phyloP scores from a whole-genome alignment of 192 early-diverging fungal genomes.

The Radiomyces spectabilis region DNA sequence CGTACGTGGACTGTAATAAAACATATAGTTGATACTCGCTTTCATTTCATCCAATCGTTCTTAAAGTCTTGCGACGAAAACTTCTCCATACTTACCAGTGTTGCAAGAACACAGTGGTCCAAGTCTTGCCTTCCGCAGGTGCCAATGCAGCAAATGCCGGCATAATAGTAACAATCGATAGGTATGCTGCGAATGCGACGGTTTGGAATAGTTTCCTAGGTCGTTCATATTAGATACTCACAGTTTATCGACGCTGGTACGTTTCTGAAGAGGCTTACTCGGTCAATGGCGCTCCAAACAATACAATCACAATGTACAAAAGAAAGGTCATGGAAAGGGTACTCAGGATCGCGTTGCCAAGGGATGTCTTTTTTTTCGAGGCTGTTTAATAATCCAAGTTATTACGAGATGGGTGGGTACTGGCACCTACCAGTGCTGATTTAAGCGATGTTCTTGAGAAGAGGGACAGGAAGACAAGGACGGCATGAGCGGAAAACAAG shows the following conservation, averaged over 20 bases:
- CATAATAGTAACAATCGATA: slow-evolving; percentile 25
- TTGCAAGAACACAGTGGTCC: slow-evolving; percentile 23
- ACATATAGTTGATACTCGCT: background rate
- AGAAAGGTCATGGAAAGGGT: slow-evolving; percentile 8
- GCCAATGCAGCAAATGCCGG: slow-evolving; percentile 5
- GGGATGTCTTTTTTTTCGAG: background rate
- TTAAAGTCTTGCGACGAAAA: no score
- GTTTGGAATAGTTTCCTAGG: slow-evolving; percentile 24
- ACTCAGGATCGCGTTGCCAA: background rate
- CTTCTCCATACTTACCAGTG: slow-evolving; percentile 13
- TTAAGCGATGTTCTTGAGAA: background rate
- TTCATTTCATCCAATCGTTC: background rate
- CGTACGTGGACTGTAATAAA: slow-evolving; percentile 26
- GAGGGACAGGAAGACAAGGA: slow-evolving; percentile 3
- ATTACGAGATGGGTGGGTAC: background rate
- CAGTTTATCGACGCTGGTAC: no score
- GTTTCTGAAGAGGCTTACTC: no score
- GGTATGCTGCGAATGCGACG: slow-evolving; percentile 19
- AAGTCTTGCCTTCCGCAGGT: slow-evolving; percentile 1
- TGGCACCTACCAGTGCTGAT: background rate
- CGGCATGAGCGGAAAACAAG: slow-evolving; percentile 2
- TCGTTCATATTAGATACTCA: background rate
- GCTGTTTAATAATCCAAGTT: background rate
- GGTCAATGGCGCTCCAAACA: slow-evolving; percentile 27
- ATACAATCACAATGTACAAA: slow-evolving; percentile 18